phyloP scores from a whole-genome alignment of 176 grass and related monocot species.

The Oryza punctata region DNA sequence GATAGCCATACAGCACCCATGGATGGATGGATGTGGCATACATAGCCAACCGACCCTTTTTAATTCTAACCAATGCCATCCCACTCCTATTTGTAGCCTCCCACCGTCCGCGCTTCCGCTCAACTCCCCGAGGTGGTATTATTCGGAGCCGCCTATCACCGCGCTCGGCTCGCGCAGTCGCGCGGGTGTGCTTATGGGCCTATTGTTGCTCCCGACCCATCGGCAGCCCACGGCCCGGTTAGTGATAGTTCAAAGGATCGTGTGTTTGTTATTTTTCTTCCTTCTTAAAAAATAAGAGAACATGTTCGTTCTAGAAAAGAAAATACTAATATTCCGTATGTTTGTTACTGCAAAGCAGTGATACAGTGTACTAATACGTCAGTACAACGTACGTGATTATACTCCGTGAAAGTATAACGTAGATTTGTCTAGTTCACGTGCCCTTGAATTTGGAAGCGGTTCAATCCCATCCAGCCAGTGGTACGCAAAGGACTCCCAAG shows the following conservation, averaged over 20 bases:
- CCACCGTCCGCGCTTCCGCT: no score
- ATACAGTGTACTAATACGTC: background rate
- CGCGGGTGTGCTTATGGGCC: background rate
- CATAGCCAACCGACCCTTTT: conserved; percentile 88
- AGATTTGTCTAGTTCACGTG: conserved; percentile 8
- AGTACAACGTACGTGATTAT: background rate
- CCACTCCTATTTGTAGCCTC: background rate
- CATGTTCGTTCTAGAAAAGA: no score
- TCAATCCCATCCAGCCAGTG: background rate
- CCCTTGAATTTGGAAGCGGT: background rate
- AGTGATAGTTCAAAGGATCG: background rate
- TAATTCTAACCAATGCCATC: rapidly evolving
- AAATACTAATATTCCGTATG: background rate
- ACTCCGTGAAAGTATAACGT: background rate
- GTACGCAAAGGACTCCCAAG: background rate
- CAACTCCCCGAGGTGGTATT: conserved; percentile 38
- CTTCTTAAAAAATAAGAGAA: no score
- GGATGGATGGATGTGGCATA: conserved; percentile 82
- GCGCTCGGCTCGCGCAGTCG: no score
- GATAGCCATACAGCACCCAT: conserved; percentile 98
- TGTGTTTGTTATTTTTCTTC: no score
- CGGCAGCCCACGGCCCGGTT: background rate
- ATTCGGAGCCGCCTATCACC: background rate
- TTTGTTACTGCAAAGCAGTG: background rate
- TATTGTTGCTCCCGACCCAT: no score